Evolutionary conservation across 2,329 filamentous ascomycete species (phyloP).

Genomic region (Immersiporthe knoxdaviesiana): DNA sequence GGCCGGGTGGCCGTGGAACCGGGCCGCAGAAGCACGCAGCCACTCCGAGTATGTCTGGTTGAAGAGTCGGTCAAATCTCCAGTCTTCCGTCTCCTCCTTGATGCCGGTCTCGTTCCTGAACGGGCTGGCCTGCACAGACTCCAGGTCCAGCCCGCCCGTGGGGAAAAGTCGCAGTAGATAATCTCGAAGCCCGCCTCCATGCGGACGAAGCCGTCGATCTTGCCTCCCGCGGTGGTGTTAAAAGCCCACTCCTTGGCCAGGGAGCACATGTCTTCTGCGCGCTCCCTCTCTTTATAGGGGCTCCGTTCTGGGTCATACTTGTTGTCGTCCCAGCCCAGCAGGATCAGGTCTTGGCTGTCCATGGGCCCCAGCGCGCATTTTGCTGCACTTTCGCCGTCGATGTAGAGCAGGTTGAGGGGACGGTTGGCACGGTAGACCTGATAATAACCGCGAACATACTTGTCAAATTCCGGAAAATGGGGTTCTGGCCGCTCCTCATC

Average conservation of each 20-base stretch:
- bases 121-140: constrained; percentile 37
- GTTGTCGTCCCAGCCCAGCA: constrained; percentile 38
- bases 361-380: constrained; percentile 68
- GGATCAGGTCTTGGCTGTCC: constrained; percentile 66
- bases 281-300: constrained; percentile 46
- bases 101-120: constrained; percentile 31
- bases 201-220: constrained; percentile 64
- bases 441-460: constrained; percentile 56
- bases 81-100: constrained; percentile 22
- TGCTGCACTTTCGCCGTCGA: constrained; percentile 71
- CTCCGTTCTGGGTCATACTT: background rate
- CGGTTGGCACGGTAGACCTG: constrained; percentile 66
- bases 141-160: constrained; percentile 42
- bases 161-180: constrained; percentile 66
- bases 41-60: constrained; percentile 37
- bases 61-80: background rate
- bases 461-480: background rate
- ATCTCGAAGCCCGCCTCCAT: constrained; percentile 74
- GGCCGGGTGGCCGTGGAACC: constrained; percentile 50
- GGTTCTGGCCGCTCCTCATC: constrained; percentile 13
- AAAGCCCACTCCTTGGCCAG: constrained; percentile 53
- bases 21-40: constrained; percentile 45
- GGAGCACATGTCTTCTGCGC: constrained; percentile 60
- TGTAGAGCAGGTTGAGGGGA: constrained; percentile 64
- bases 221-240: constrained; percentile 35